Percentiles rank a stretch among this genome's conserved stretches.
Conservation (phyloP, 306 rosid species). For the Vigna hirtella region DNA sequence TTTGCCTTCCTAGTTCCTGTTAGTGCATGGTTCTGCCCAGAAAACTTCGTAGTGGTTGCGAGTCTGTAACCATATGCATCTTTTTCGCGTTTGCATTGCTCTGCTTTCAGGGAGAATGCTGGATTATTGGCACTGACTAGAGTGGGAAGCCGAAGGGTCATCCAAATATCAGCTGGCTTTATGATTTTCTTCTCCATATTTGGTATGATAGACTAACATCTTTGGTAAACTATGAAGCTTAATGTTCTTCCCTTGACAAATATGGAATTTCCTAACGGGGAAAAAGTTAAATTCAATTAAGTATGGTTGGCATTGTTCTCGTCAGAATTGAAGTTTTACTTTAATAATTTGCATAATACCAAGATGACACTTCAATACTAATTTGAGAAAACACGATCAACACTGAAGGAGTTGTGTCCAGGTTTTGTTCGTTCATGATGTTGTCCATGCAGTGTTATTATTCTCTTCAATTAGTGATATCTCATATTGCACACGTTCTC, state of each 20-base stretch:
- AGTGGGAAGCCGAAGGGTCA: conserved; percentile 90
- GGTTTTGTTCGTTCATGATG: neutral
- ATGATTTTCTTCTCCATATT: conserved; percentile 88
- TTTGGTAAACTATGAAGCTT: neutral
- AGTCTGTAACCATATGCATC: neutral
- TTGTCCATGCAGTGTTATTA: neutral
- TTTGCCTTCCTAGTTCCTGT: too few species aligned
- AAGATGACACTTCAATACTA: neutral
- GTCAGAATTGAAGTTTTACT: neutral
- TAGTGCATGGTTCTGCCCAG: neutral
- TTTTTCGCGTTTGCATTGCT: neutral
- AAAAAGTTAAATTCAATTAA: neutral
- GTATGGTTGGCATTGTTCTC: neutral
- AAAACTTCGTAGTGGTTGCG: neutral
- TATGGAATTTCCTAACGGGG: neutral
- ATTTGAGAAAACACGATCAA: neutral
- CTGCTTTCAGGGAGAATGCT: conserved; percentile 63
- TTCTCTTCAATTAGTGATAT: neutral
- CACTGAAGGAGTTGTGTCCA: neutral
- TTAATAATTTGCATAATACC: neutral
- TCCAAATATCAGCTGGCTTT: conserved; percentile 83
- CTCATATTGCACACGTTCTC: conserved; percentile 2
- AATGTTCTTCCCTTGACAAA: neutral
- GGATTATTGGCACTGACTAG: conserved; percentile 84
- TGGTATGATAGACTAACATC: conserved; percentile 52